These are phyloP conservation scores for Colletotrichum gloeosporioides DNA, from an alignment of 2,329 filamentous ascomycete species.

Conservation along the genomic window DNA sequence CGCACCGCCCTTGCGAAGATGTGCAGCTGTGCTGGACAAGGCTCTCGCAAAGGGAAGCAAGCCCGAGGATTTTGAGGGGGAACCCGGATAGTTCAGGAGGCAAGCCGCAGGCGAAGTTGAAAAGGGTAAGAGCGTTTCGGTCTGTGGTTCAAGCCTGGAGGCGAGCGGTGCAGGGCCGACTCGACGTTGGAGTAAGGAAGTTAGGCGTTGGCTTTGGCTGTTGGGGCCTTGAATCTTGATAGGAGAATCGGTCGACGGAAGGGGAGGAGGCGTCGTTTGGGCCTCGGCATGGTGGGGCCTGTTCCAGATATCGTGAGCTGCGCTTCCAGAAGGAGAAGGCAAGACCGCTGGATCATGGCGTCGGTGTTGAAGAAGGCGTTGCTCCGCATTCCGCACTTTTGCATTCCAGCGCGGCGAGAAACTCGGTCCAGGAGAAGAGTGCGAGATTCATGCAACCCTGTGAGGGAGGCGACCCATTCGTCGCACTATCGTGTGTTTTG, in stretches of 20 bases:
- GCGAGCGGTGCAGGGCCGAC: background rate
- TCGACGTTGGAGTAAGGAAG: background rate
- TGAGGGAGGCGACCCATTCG: background rate
- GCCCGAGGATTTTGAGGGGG: background rate
- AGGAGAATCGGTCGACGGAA: background rate
- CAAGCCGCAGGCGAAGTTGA: background rate
- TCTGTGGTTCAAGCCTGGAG: background rate
- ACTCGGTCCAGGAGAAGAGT: background rate
- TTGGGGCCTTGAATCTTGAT: background rate
- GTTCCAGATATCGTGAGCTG: conserved; percentile 10
- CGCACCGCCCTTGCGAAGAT: background rate
- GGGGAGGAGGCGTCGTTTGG: background rate
- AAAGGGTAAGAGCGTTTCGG: conserved; percentile 4
- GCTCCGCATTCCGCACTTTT: background rate
- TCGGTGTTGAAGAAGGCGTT: background rate
- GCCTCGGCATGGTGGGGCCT: background rate
- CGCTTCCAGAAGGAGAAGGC: conserved; percentile 13
- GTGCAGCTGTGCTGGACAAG: background rate
- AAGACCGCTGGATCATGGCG: conserved; percentile 13
- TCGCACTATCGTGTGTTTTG: background rate
- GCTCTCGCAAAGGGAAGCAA: background rate
- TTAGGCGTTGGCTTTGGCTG: background rate
- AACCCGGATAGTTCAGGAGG: background rate
- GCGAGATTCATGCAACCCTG: conserved; percentile 3
- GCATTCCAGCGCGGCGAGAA: background rate